Evolutionary conservation across 2,329 filamentous ascomycete species (phyloP).

Genomic region (Lizonia empirigonia): DNA sequence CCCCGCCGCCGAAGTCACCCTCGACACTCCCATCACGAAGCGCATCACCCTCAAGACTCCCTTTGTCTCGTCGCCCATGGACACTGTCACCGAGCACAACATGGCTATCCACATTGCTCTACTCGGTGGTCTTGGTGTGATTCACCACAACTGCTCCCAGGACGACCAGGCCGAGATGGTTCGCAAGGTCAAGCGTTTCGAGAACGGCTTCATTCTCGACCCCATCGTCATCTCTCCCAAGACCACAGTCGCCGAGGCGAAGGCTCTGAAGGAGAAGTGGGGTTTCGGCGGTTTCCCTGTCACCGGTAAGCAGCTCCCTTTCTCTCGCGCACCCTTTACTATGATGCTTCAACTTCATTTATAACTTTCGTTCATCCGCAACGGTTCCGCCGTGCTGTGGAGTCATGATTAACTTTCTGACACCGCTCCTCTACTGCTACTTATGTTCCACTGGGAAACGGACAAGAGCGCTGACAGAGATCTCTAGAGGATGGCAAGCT

Average conservation of each 20-base stretch:
- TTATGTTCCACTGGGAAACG: slow-evolving; percentile 2
- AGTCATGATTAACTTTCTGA: slow-evolving; percentile 63
- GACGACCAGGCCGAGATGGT: slow-evolving; percentile 99
- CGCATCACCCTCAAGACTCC: slow-evolving; percentile 95
- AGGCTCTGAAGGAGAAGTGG: slow-evolving; percentile 94
- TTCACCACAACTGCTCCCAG: slow-evolving; percentile 99
- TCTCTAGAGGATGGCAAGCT: slow-evolving; percentile 83
- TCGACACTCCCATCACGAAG: slow-evolving; percentile 94
- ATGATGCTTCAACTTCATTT: slow-evolving; percentile 76
- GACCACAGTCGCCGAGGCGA: slow-evolving; percentile 90
- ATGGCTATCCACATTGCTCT: slow-evolving; percentile 99
- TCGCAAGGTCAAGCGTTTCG: slow-evolving; percentile 97
- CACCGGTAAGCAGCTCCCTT: slow-evolving; percentile 73
- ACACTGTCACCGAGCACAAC: slow-evolving; percentile 98
- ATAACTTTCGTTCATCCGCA: slow-evolving; percentile 99
- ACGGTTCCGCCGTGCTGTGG: slow-evolving; percentile 87
- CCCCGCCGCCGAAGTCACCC: slow-evolving; percentile 82
- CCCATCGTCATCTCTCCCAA: slow-evolving; percentile 87
- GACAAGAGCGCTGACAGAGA: slow-evolving; percentile 29
- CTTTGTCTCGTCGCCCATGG: slow-evolving; percentile 97
- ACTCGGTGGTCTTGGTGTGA: slow-evolving; percentile 87
- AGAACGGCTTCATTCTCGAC: slow-evolving; percentile 98
- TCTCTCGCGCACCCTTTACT: slow-evolving; percentile 41
- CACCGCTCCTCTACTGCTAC: slow-evolving; percentile 18
- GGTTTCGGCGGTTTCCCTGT: slow-evolving; percentile 98